A percentile compares a stretch with the other conserved stretches of the same genome.
These are phyloP conservation scores for Plantago major DNA, from an alignment of 257 asterid species.

Conservation along the genomic window DNA sequence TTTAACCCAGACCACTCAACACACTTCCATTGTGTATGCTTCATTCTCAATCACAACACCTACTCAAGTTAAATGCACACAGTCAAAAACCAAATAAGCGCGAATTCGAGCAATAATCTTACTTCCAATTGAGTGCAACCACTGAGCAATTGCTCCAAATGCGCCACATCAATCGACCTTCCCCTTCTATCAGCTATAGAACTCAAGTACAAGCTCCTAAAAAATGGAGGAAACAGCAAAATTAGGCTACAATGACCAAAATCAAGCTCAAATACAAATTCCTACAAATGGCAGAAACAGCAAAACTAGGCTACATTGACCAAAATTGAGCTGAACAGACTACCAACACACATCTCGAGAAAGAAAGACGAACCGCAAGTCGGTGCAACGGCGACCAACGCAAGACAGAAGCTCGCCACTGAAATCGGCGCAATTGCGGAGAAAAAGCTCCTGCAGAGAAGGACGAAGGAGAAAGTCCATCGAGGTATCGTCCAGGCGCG, in stretches of 20 bases:
- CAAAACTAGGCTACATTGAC: not conserved
- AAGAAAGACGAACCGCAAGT: constrained; percentile 54
- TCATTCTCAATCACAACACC: too few relatives aligned
- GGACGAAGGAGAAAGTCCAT: constrained; percentile 53
- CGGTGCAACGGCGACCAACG: constrained; percentile 64
- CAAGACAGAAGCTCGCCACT: constrained; percentile 72
- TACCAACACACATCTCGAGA: not conserved
- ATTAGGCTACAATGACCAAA: too few relatives aligned
- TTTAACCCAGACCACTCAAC: not conserved
- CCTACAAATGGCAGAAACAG: not conserved
- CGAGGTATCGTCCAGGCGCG: constrained; percentile 79
- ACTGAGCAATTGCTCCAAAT: constrained; percentile 79
- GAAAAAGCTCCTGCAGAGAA: constrained; percentile 65
- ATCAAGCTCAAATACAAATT: constrained; percentile 2
- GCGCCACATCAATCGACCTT: constrained; percentile 68
- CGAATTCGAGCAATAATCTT: constrained; percentile 28
- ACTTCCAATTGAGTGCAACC: constrained; percentile 97
- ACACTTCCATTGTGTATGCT: too few relatives aligned
- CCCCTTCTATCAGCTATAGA: constrained; percentile 87
- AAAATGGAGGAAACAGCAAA: constrained; percentile 16
- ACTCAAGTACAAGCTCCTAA: constrained; percentile 87
- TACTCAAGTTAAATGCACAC: too few relatives aligned
- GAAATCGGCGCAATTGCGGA: constrained; percentile 69
- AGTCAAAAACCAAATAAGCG: too few relatives aligned
- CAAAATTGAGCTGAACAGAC: not conserved